phyloP scores from a whole-genome alignment of 1,284 basidiomycete genomes.

The Ganoderma sp. region DNA sequence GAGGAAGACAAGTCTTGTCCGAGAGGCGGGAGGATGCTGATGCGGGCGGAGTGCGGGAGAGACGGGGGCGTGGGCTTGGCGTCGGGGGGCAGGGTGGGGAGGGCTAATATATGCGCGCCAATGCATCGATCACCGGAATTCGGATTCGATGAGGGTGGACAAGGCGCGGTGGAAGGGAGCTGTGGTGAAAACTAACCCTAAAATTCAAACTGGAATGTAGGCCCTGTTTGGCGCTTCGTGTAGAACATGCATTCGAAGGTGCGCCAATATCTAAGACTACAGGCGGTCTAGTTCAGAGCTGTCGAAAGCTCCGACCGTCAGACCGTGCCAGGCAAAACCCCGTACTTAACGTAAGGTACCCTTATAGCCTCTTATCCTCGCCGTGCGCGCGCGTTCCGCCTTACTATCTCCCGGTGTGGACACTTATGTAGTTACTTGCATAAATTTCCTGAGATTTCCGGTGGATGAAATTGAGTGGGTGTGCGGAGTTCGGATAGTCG shows the following conservation, averaged over 20 bases:
- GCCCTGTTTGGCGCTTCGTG: background rate
- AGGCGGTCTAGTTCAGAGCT: background rate
- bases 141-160: background rate
- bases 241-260: background rate
- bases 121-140: background rate
- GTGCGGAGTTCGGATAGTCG: background rate
- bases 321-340: background rate
- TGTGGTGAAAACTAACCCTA: background rate
- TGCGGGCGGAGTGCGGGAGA: conserved; percentile 7
- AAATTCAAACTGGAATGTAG: background rate
- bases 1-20: background rate
- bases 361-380: background rate
- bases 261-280: too few relatives aligned
- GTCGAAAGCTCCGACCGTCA: background rate
- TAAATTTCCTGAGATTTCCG: background rate
- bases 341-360: background rate
- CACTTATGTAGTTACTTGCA: background rate
- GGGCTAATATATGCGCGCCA: conserved; percentile 2
- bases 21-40: background rate
- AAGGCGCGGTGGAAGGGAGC: background rate
- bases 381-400: too few relatives aligned
- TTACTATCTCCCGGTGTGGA: conserved; percentile 12
- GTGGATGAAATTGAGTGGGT: background rate
- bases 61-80: conserved; percentile 5
- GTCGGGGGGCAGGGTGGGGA: background rate